Percentiles rank a stretch among this genome's conserved stretches.
These are phyloP conservation scores for Aureobasidium uvarum DNA, from an alignment of 2,329 filamentous ascomycete genomes.

Conservation along the genomic window DNA sequence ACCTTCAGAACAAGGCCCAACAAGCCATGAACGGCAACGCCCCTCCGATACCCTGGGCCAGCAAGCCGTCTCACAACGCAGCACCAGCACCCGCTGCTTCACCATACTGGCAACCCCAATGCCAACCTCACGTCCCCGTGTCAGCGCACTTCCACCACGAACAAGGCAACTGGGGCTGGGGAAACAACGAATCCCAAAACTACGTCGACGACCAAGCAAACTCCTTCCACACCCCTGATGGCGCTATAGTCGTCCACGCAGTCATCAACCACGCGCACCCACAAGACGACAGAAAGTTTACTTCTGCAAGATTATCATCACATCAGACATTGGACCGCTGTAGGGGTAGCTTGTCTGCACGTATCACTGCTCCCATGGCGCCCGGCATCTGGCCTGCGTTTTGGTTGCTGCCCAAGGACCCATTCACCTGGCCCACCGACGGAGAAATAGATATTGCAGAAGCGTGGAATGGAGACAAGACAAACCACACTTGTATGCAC, in stretches of 20 bases:
- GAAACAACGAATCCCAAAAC: constrained; percentile 60
- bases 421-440: constrained; percentile 59
- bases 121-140: constrained; percentile 50
- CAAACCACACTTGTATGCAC: constrained; percentile 59
- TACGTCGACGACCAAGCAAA: constrained; percentile 54
- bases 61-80: constrained; percentile 32
- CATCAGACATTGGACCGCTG: constrained; percentile 53
- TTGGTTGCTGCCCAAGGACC: constrained; percentile 59
- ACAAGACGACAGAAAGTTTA: constrained; percentile 49
- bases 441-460: constrained; percentile 62
- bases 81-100: not conserved
- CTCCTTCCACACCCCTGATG: constrained; percentile 55
- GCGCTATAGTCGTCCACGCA: constrained; percentile 55
- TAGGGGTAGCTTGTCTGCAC: constrained; percentile 54
- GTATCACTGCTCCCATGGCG: constrained; percentile 54
- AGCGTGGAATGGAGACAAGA: constrained; percentile 58
- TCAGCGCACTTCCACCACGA: constrained; percentile 56
- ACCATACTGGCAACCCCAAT: constrained; percentile 55
- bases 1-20: constrained; percentile 10
- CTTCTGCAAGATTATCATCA: constrained; percentile 56
- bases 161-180: constrained; percentile 60
- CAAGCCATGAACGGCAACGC: constrained; percentile 25
- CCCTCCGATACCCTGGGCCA: constrained; percentile 35
- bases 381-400: constrained; percentile 61
- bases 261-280: constrained; percentile 41